Percentiles rank a stretch among this genome's conserved stretches.
Evolutionary conservation across 441 rosid genomes (phyloP).

Genomic region (Gossypium schwendimanii): DNA sequence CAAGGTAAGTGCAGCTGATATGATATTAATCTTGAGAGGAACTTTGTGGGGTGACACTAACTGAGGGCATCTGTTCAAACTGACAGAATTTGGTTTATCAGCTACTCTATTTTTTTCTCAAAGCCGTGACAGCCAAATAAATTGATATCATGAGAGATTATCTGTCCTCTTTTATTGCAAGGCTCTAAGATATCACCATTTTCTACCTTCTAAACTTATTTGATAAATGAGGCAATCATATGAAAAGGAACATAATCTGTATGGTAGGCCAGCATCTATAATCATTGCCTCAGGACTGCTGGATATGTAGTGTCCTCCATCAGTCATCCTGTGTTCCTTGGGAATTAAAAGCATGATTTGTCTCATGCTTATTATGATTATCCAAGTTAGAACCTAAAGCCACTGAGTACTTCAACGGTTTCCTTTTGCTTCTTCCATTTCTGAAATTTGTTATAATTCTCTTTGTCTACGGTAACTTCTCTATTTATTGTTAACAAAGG

Average conservation of each 20-base stretch:
- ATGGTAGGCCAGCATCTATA: background rate
- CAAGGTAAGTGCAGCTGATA: background rate
- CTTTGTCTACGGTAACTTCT: slow-evolving; percentile 8
- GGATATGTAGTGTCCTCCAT: background rate
- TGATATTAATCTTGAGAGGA: background rate
- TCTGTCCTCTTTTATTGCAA: background rate
- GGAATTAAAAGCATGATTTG: background rate
- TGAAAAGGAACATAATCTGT: background rate
- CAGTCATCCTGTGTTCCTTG: background rate
- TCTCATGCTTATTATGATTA: background rate
- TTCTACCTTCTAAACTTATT: slow-evolving; percentile 5
- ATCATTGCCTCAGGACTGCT: background rate
- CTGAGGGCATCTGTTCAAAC: background rate
- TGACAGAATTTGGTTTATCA: background rate
- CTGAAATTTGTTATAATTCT: background rate
- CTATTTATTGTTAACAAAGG: slow-evolving; percentile 14
- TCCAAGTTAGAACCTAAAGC: background rate
- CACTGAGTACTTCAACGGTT: background rate
- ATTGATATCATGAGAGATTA: background rate
- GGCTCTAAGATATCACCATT: background rate
- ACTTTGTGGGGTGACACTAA: background rate
- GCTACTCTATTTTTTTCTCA: background rate
- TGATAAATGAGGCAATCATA: background rate
- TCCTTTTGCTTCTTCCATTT: background rate
- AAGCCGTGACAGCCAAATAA: background rate